Conservation (phyloP, 2,329 filamentous ascomycete genomes). For the Ascochyta lentis region DNA sequence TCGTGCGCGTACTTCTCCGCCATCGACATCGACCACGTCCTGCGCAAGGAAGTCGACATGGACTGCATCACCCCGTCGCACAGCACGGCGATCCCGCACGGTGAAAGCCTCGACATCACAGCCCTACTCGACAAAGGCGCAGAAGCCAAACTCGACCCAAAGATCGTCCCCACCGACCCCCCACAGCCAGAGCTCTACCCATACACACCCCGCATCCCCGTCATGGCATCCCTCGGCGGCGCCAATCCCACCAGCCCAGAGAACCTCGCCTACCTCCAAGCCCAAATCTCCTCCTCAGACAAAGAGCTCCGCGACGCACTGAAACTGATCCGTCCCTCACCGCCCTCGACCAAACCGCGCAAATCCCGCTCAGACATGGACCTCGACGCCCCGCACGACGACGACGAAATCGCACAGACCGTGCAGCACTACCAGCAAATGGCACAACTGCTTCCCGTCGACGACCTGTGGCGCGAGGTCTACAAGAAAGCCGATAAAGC, state of each 20-base stretch:
- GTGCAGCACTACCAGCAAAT: conserved; percentile 37
- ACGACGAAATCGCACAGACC: conserved; percentile 19
- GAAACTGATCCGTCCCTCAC: conserved; percentile 54
- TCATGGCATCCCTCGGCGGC: conserved; percentile 74
- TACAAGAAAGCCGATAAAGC: conserved; percentile 15
- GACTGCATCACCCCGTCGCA: conserved; percentile 94
- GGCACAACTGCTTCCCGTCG: conserved; percentile 35
- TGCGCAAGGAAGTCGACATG: conserved; percentile 99
- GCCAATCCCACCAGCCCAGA: conserved; percentile 45
- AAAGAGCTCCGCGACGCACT: conserved; percentile 76
- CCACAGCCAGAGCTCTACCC: conserved; percentile 67
- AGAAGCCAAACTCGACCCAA: conserved; percentile 71
- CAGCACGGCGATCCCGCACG: conserved; percentile 75
- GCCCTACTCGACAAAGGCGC: conserved; percentile 77
- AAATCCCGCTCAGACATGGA: conserved; percentile 12
- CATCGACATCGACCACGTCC: conserved; percentile 90
- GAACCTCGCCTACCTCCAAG: conserved; percentile 72
- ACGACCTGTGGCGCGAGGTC: conserved; percentile 30
- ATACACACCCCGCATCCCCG: conserved; percentile 75
- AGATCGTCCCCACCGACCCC: conserved; percentile 62
- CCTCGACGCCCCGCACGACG: conserved; percentile 14
- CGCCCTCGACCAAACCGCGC: neutral
- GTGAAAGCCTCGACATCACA: conserved; percentile 84
- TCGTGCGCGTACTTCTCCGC: conserved; percentile 95
- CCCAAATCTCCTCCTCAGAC: conserved; percentile 80